A percentile compares a stretch with the other conserved stretches of the same genome.
phyloP scores from a whole-genome alignment of 495 filamentous ascomycete genomes.

The Pseudoneurospora amorphoporcata region DNA sequence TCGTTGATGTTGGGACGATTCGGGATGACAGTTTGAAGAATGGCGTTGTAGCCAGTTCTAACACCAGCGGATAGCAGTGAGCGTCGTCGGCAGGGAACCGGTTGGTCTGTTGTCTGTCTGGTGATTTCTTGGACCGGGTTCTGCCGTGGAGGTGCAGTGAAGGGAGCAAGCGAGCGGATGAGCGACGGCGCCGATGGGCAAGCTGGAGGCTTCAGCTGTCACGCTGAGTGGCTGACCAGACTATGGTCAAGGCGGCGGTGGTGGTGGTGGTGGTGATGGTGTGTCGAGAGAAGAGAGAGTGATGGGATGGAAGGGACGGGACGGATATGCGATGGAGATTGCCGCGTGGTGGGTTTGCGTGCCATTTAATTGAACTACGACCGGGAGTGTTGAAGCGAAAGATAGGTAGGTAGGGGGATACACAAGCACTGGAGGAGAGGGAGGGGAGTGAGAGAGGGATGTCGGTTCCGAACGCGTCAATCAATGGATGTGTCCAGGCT shows the following conservation, averaged over 20 bases:
- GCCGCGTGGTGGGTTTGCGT: not conserved
- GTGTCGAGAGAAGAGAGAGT: not conserved
- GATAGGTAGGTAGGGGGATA: no score
- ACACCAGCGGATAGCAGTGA: not conserved
- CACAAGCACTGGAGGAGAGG: not conserved
- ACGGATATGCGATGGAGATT: not conserved
- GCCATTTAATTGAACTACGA: not conserved
- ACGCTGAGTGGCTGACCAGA: not conserved
- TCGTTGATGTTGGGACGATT: slow-evolving; percentile 2
- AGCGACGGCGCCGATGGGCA: not conserved
- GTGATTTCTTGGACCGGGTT: not conserved
- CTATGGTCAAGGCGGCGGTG: not conserved
- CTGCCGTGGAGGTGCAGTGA: not conserved
- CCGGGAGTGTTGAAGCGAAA: not conserved
- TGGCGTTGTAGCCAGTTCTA: not conserved
- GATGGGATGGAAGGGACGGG: not conserved
- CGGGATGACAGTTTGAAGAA: not conserved
- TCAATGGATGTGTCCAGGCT: not conserved
- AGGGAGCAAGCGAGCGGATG: not conserved
- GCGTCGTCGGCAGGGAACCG: not conserved
- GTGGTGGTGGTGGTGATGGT: not conserved
- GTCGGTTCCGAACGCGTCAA: not conserved
- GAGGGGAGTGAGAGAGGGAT: not conserved
- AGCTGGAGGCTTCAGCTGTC: not conserved
- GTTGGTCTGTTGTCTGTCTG: not conserved